Evolutionary conservation across 108 stramenopile species (phyloP), one percentile per base, ranked within the genome.

Genomic region (Fistulifera solaris): DNA sequence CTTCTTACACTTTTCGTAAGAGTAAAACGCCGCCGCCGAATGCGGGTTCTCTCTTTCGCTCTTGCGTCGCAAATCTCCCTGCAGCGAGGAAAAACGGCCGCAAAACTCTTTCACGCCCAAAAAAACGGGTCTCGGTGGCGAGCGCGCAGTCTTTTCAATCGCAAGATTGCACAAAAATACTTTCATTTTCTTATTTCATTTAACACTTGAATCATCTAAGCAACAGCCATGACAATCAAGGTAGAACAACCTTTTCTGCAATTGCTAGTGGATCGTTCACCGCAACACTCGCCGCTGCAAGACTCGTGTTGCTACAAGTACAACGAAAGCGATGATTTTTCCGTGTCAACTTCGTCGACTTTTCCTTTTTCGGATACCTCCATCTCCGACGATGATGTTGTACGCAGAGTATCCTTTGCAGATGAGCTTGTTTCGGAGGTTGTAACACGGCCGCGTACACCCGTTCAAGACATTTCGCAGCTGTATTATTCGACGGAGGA

Each of bases 221-320:
- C n/a, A n/a, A n/a, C n/a, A n/a, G n/a, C 62, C 74, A 85, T 81
- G 79, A 85, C 77, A 49, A 85, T 81, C 61, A 71, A 75, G 67
- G 66, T 87, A 52, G 80, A 87, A 66, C 75, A 81, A 58, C 71
- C 80, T 51, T 60, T 84, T 31, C 58, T 74, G 24, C 54, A 59
- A 24, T 65, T 81, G 19, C 40, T 78, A 16, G 44, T 46, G 57
- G 35, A 41, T 19, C 31, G 24, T 41, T 52, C 53, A 39, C 56
- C 35, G 7, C 57, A 57, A 50, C 69, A n/a, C 18, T 41, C 14
- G 5, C 19, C 43, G 22, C 18, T 24, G 42, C 12, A 42, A 22
- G 21, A 42, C 50, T 38, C 17, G 11, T 23, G 23, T 35, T 12
- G 22, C 10, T 18, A 16, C 7, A 12, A 41, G 3, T 61, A 15